A percentile compares a stretch with the other conserved stretches of the same genome.
Conservation (phyloP, 2,329 filamentous ascomycete species). For the Lojkania enalia region DNA sequence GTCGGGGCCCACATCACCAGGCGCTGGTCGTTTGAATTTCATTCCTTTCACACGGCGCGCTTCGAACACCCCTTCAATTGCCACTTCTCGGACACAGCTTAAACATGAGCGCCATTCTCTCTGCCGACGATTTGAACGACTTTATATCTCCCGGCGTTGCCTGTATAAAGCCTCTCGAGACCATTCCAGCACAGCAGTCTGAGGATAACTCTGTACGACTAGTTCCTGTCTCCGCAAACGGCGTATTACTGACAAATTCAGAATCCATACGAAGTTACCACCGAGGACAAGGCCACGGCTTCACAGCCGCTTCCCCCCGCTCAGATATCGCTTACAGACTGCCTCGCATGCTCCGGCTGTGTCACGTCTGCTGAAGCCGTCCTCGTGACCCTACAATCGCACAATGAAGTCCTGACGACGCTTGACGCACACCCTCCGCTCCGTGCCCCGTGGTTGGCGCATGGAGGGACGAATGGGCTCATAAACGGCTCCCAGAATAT, state of each 20-base stretch:
- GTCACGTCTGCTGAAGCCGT: conserved; percentile 97
- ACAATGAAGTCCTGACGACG: conserved; percentile 83
- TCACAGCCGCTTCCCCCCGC: conserved; percentile 69
- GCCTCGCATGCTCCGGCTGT: conserved; percentile 94
- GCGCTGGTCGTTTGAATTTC: neutral
- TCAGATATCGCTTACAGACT: conserved; percentile 95
- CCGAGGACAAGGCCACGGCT: conserved; percentile 73
- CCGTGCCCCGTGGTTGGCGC: conserved; percentile 34
- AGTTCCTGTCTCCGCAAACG: conserved; percentile 11
- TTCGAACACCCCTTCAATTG: conserved; percentile 5
- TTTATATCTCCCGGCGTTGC: conserved; percentile 98
- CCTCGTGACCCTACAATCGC: conserved; percentile 91
- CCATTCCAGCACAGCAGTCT: conserved; percentile 67
- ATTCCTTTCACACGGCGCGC: neutral
- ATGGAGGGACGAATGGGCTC: conserved; percentile 31
- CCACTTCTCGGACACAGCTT: conserved; percentile 17
- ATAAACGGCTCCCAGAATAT: conserved; percentile 9
- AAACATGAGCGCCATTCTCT: conserved; percentile 93
- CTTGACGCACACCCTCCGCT: conserved; percentile 66
- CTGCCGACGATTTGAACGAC: conserved; percentile 95
- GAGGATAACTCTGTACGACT: conserved; percentile 50
- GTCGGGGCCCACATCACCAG: neutral
- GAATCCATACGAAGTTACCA: conserved; percentile 82
- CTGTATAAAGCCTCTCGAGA: conserved; percentile 97
- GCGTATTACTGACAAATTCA: conserved; percentile 38